Evolutionary conservation across 1,139 yeast species (phyloP).

Genomic region (Suhomyces kunorum): DNA sequence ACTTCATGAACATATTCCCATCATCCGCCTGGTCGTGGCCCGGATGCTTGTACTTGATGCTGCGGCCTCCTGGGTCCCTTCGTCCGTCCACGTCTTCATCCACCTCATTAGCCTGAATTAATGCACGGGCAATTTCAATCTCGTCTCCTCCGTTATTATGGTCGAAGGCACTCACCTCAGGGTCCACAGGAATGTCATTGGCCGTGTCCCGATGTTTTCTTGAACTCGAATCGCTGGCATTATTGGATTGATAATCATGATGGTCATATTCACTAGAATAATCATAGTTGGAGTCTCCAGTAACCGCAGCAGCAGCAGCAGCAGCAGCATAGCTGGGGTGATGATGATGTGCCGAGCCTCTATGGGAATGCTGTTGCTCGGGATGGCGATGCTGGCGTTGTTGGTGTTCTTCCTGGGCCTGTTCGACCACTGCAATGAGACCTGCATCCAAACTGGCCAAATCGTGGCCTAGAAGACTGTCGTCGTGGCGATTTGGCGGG

Average conservation of each 20-base stretch:
- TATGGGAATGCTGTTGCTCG: conserved; percentile 13
- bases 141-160: conserved; percentile 52
- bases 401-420: conserved; percentile 51
- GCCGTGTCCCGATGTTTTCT: conserved; percentile 14
- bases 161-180: conserved; percentile 57
- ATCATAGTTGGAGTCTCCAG: conserved; percentile 24
- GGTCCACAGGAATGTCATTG: conserved; percentile 53
- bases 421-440: conserved; percentile 67
- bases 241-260: conserved; percentile 16
- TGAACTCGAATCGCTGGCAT: neutral
- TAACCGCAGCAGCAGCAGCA: conserved; percentile 45
- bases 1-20: conserved; percentile 32
- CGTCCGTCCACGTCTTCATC: conserved; percentile 16
- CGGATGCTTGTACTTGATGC: conserved; percentile 8
- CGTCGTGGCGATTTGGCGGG: conserved; percentile 34
- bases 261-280: conserved; percentile 28
- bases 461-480: conserved; percentile 37
- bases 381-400: conserved; percentile 22
- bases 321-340: conserved; percentile 42
- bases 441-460: conserved; percentile 51
- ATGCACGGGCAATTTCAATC: conserved; percentile 65
- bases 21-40: conserved; percentile 19
- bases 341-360: conserved; percentile 13
- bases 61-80: conserved; percentile 3
- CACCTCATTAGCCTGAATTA: conserved; percentile 60